These are phyloP conservation scores for Pseudocercospora fuligena DNA, from an alignment of 2,329 filamentous ascomycete species.

Conservation along the genomic window DNA sequence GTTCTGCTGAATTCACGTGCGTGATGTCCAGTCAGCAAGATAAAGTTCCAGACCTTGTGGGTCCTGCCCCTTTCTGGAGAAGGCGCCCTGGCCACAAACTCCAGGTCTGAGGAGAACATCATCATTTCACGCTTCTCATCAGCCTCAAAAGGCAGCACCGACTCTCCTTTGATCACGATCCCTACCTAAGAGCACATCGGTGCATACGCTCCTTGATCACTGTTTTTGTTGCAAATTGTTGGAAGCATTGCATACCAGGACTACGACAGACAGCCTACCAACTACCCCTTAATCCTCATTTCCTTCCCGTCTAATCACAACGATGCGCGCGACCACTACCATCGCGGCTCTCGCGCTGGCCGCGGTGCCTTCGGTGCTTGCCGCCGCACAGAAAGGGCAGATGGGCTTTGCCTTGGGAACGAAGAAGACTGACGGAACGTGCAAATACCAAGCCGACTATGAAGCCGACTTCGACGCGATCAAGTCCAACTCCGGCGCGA, in stretches of 20 bases:
- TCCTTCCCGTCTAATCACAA: slow-evolving; percentile 16
- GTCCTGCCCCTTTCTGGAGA: slow-evolving; percentile 9
- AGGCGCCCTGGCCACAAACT: slow-evolving; percentile 10
- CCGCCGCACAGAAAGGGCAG: slow-evolving; percentile 47
- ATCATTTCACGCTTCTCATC: slow-evolving; percentile 3
- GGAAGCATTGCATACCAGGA: not conserved
- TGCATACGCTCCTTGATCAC: slow-evolving; percentile 22
- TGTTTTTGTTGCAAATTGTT: not conserved
- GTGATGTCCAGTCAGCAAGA: not conserved
- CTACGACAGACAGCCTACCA: slow-evolving; percentile 9
- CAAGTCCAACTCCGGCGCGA: slow-evolving; percentile 54
- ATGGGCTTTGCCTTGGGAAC: slow-evolving; percentile 71
- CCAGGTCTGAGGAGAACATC: not conserved
- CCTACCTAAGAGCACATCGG: slow-evolving; percentile 6
- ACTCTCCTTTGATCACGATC: slow-evolving; percentile 15
- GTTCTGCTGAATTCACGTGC: not conserved
- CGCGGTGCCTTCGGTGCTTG: slow-evolving; percentile 33
- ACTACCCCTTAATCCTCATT: slow-evolving; percentile 3
- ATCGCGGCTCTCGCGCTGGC: slow-evolving; percentile 35
- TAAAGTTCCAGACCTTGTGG: slow-evolving; percentile 11
- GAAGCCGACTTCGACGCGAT: slow-evolving; percentile 68
- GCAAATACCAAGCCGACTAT: slow-evolving; percentile 68
- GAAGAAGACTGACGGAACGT: slow-evolving; percentile 63
- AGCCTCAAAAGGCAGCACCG: slow-evolving; percentile 1
- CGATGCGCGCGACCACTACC: slow-evolving; percentile 34